These are phyloP conservation scores for Favolaschia claudopus DNA, from an alignment of 768 basidiomycete species.

Conservation along the genomic window DNA sequence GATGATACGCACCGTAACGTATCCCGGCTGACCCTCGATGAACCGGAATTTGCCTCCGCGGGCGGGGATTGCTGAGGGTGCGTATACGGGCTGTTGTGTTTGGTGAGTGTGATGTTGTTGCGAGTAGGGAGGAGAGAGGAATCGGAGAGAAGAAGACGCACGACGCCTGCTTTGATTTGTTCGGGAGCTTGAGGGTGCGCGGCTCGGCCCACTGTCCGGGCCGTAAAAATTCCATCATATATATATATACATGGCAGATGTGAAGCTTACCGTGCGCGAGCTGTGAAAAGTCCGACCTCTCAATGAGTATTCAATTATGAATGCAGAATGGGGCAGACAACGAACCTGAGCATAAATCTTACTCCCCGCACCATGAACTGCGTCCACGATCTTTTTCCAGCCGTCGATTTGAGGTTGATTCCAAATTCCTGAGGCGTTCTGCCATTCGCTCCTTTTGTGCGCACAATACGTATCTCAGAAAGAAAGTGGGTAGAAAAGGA, in stretches of 20 bases:
- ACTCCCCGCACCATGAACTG: conserved; percentile 52
- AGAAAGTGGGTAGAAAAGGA: no score
- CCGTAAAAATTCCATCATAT: no score
- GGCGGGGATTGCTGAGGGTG: background rate
- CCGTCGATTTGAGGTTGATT: conserved; percentile 41
- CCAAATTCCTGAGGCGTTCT: conserved; percentile 48
- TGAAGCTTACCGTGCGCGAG: no score
- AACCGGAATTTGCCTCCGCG: conserved; percentile 1
- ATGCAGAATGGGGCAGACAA: conserved; percentile 37
- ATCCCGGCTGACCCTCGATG: conserved; percentile 3
- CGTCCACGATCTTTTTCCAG: conserved; percentile 48
- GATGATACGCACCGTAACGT: conserved; percentile 7
- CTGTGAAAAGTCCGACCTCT: no score
- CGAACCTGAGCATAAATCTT: no score
- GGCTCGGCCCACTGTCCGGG: no score
- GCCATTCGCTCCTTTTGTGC: conserved; percentile 42
- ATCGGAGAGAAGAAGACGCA: background rate
- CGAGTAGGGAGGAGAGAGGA: background rate
- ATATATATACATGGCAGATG: no score
- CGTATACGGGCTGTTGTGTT: background rate
- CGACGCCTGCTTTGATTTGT: background rate
- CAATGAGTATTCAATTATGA: no score
- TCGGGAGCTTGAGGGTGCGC: no score
- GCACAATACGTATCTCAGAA: background rate
- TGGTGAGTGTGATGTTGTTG: background rate